Base-by-base conservation (phyloP, 2,329 filamentous ascomycete genomes). In the Phoma sp. region DNA sequence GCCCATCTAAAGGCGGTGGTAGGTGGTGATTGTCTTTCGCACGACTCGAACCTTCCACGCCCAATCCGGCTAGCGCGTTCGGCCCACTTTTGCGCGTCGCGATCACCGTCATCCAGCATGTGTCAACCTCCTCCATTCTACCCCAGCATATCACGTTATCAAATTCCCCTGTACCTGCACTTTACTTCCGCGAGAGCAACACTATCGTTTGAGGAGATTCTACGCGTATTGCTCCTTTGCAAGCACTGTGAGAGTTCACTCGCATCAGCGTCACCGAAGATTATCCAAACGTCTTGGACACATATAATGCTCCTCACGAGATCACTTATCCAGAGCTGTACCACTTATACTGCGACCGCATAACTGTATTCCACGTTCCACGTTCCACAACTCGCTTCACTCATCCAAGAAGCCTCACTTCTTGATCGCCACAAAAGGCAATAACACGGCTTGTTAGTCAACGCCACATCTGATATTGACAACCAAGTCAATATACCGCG, bases 381-480 rank as follows among this genome's bases (percentile, higher is more conserved):
- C 27, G 25, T 40, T 45, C 39, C 40, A 35, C 27, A 39, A 39
- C 44, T 31, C 37, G 35, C 48, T 56, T 56, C 43, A 40, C 33
- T 48, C 36, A 47, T 17, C 21, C 39, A 24, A 35, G 32, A 33
- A 50, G 46, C 40, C 38, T 50, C 40, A 39, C 36, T 51, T 40
- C 19, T 46, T 31, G 43, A 39, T 24, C 21, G 22, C 27, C 39
- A 27, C 44, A 35, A 43, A 61, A 68, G 63, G 66, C 69, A 72
- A 55, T 64, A 62, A 52, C 62, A 35, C 60, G 55, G 50, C 41
- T 57, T 55, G 55, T 64, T 47, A 51, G 52, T 44, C 12, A 46
- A 47, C 52, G 46, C 52, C 41, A 55, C 68, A 64, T 57, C 61
- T 68, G 62, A 62, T 67, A 58, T 64, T 65, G 64, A 56, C 27